Conservation (phyloP, 1,139 yeast species). For the Taiozyma sp. region DNA sequence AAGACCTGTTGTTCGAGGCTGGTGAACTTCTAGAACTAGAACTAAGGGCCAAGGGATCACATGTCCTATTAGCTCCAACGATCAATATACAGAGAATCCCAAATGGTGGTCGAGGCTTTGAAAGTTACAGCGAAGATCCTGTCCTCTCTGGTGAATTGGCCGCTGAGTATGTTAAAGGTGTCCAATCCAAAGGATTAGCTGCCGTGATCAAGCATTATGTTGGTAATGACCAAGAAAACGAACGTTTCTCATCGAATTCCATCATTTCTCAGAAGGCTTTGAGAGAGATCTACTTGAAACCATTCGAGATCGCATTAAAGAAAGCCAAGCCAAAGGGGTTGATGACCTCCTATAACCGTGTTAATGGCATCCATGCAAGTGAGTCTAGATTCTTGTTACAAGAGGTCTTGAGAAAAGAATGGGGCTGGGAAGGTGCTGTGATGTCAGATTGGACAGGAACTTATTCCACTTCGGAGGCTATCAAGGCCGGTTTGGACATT, state of each 20-base stretch:
- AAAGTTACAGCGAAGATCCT: conserved; percentile 58
- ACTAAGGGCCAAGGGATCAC: conserved; percentile 49
- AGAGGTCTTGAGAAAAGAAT: conserved; percentile 45
- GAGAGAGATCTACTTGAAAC: conserved; percentile 53
- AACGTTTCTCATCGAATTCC: conserved; percentile 42
- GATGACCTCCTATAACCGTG: conserved; percentile 56
- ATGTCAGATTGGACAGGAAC: conserved; percentile 64
- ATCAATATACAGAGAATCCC: conserved; percentile 50
- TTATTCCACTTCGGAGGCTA: conserved; percentile 39
- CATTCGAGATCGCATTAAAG: conserved; percentile 52
- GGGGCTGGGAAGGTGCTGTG: conserved; percentile 50
- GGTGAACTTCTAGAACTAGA: conserved; percentile 45
- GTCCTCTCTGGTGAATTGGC: conserved; percentile 47
- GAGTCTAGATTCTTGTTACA: conserved; percentile 37
- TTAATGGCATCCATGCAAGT: conserved; percentile 51
- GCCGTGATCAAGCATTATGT: conserved; percentile 57
- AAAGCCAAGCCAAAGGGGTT: conserved; percentile 44
- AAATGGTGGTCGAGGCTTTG: conserved; percentile 58
- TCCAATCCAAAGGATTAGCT: conserved; percentile 44
- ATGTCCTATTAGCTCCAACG: conserved; percentile 54
- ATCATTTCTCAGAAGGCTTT: conserved; percentile 50
- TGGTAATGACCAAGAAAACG: conserved; percentile 54
- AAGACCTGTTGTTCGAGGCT: conserved; percentile 34
- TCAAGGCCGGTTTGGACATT: conserved; percentile 50
- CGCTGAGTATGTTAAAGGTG: conserved; percentile 45